Conservation (phyloP, 495 filamentous ascomycete species). For the Daldinia concentrica region DNA sequence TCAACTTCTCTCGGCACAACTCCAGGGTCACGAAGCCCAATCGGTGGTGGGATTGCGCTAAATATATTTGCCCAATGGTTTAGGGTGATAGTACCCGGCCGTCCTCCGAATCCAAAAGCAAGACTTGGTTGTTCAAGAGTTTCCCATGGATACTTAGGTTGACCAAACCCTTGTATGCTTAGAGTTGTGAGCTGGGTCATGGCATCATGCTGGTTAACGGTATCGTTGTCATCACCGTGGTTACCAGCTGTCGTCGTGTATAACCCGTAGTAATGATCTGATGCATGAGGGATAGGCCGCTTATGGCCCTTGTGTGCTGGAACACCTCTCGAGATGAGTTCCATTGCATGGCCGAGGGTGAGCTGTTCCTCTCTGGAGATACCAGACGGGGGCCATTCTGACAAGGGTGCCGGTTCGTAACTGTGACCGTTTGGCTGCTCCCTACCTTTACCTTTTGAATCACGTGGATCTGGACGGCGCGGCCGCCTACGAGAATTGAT, state of each 20-base stretch:
- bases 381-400: constrained; percentile 59
- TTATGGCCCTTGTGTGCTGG: constrained; percentile 59
- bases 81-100: constrained; percentile 68
- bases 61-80: constrained; percentile 65
- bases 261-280: constrained; percentile 61
- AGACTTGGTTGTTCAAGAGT: constrained; percentile 73
- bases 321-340: constrained; percentile 57
- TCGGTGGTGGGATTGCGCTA: constrained; percentile 57
- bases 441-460: constrained; percentile 56
- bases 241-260: constrained; percentile 60
- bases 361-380: constrained; percentile 56
- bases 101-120: constrained; percentile 65
- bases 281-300: constrained; percentile 55
- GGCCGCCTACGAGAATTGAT: constrained; percentile 50
- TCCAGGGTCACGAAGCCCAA: constrained; percentile 60
- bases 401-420: constrained; percentile 52
- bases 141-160: constrained; percentile 66
- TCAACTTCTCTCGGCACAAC: constrained; percentile 63
- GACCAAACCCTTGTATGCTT: constrained; percentile 49
- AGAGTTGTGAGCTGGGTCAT: constrained; percentile 62
- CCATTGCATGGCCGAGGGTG: constrained; percentile 56
- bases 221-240: constrained; percentile 55
- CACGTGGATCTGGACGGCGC: constrained; percentile 50
- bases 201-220: constrained; percentile 55
- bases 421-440: constrained; percentile 45